A percentile compares a stretch with the other conserved stretches of the same genome.
Evolutionary conservation across 1,139 yeast genomes (phyloP).

Genomic region (Candida neerlandica): DNA sequence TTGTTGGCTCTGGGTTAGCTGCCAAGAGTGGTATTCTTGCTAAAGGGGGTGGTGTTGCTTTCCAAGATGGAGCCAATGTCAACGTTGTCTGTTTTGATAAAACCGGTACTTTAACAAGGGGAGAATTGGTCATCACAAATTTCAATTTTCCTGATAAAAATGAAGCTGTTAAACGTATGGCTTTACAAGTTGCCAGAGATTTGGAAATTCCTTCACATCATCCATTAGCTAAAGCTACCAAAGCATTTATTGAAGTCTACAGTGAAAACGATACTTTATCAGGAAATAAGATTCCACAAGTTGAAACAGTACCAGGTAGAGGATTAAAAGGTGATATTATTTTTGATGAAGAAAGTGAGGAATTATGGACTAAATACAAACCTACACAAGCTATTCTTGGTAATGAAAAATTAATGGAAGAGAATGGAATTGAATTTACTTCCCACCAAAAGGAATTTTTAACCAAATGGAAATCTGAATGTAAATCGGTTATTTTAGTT

Average conservation of each 20-base stretch:
- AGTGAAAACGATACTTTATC: constrained; percentile 21
- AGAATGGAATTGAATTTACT: constrained; percentile 36
- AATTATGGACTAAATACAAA: constrained; percentile 30
- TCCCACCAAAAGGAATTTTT: constrained; percentile 30
- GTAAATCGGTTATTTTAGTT: constrained; percentile 64
- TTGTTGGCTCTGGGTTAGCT: constrained; percentile 51
- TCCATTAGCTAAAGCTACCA: constrained; percentile 66
- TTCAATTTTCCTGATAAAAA: constrained; percentile 27
- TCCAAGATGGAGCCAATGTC: constrained; percentile 71
- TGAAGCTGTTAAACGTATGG: constrained; percentile 26
- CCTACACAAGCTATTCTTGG: constrained; percentile 59
- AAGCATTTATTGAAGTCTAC: constrained; percentile 36
- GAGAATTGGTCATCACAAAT: constrained; percentile 60
- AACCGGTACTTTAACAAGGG: constrained; percentile 77
- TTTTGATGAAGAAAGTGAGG: constrained; percentile 21
- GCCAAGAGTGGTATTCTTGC: constrained; percentile 70
- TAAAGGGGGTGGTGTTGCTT: constrained; percentile 81
- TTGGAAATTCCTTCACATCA: constrained; percentile 69
- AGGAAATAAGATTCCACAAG: constrained; percentile 48
- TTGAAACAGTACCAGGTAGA: constrained; percentile 58
- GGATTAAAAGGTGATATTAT: constrained; percentile 54
- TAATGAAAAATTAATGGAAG: constrained; percentile 58
- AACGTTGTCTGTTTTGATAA: constrained; percentile 75
- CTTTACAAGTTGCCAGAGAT: constrained; percentile 56
- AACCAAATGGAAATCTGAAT: constrained; percentile 59